Percentiles rank a stretch among this genome's conserved stretches.
These are phyloP conservation scores for Penicillium sp. DNA, from an alignment of 2,329 filamentous ascomycete species.

Conservation along the genomic window DNA sequence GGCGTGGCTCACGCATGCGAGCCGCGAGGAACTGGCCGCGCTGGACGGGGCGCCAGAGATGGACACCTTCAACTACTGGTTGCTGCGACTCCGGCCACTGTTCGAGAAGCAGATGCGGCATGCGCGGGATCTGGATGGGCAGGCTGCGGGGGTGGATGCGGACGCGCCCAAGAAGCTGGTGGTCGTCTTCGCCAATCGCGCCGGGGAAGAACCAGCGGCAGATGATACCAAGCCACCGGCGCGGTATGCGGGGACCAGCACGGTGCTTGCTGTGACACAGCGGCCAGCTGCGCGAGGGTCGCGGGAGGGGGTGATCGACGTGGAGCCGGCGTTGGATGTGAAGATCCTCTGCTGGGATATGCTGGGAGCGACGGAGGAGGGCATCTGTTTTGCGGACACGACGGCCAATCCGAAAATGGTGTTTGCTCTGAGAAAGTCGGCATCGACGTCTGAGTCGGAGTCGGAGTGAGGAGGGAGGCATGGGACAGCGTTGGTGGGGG, in stretches of 20 bases:
- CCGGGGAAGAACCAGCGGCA: conserved; percentile 42
- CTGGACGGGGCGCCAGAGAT: conserved; percentile 52
- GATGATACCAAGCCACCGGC: conserved; percentile 38
- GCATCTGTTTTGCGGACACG: conserved; percentile 49
- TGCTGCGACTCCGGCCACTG: conserved; percentile 57
- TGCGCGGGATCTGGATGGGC: conserved; percentile 28
- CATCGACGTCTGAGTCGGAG: no score
- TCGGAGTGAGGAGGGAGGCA: conserved; percentile 9
- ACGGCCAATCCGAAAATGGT: conserved; percentile 39
- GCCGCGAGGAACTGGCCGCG: conserved; percentile 47
- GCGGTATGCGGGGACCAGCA: conserved; percentile 50
- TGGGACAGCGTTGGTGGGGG: no score
- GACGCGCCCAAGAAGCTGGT: conserved; percentile 36
- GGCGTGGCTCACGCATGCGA: conserved; percentile 59
- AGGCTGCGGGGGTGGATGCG: conserved; percentile 13
- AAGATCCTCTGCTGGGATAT: conserved; percentile 48
- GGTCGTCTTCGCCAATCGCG: conserved; percentile 48
- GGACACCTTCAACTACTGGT: conserved; percentile 63
- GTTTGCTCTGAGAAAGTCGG: conserved; percentile 35
- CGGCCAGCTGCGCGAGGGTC: conserved; percentile 15
- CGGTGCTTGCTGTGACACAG: conserved; percentile 43
- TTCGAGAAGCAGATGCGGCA: conserved; percentile 35
- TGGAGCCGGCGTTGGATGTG: conserved; percentile 28
- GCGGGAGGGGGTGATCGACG: conserved; percentile 15
- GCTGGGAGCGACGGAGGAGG: conserved; percentile 45